Base-by-base conservation (phyloP, 1,139 yeast genomes). In the Suhomyces terraborum region DNA sequence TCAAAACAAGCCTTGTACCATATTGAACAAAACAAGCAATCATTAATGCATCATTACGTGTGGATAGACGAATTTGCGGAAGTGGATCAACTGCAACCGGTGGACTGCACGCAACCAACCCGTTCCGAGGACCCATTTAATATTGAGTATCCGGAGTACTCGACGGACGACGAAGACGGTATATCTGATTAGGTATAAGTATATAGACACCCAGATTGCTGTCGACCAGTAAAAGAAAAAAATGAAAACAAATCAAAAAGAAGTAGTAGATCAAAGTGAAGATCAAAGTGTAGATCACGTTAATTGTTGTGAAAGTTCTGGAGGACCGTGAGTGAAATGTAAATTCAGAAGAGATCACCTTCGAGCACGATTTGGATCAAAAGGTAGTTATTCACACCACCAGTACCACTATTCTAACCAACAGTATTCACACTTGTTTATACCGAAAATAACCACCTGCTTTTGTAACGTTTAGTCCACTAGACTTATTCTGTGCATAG, bases 41-140 rank as follows among this genome's bases (percentile, higher is more conserved):
- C 50, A 22, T 62, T 58, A 18, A 48, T 54, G 33, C 46, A 46
- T 24, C 46, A 49, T 8, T 70, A 75, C 57, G 62, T 61, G 43
- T 79, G 84, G 84, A 53, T 80, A 32, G 79, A 77, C 52, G 59
- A 58, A 9, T 76, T 67, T 55, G 77, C 69, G 24, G 68, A 69
- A 42, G 68, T 62, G 28, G 65, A 61, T 8, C 55, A 52, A 23
- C 19, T 22, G 19, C 8, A 10, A 13, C 8, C 17, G 20, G 35
- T 17, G 3, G 27, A 32, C 10, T 14, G 13, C 24, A 2, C 27
- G 13, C 21, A 24, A n/a, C n/a, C 18, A 21, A 46, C 43, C 26
- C 31, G 34, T 5, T 47, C 30, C 10, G 42, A 40, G 6, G 69
- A 65, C 46, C 62, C 63, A 3, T 64, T 64, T 42, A 50, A 57